phyloP scores from a whole-genome alignment of 257 asterid species.

The Primulina eburnea region DNA sequence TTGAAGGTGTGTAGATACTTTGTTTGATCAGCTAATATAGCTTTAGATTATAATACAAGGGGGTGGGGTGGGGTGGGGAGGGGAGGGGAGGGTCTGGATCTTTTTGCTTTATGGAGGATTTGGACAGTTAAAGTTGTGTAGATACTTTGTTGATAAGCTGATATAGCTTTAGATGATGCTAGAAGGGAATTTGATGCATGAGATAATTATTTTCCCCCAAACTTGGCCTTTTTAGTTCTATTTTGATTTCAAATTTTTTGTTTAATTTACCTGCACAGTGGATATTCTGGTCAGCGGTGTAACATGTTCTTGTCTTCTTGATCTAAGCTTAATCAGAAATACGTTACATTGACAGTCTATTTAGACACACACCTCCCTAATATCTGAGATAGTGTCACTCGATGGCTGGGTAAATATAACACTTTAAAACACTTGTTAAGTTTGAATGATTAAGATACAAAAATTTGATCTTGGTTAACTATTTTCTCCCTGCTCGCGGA shows the following conservation, averaged over 20 bases:
- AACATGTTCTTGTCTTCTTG: background rate
- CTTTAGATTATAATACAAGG: background rate
- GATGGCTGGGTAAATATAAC: background rate
- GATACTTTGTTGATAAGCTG: too few species aligned
- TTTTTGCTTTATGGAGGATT: too few species aligned
- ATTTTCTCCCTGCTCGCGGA: background rate
- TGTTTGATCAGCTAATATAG: slow-evolving; percentile 22
- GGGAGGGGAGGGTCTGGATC: too few species aligned
- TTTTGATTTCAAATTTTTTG: background rate
- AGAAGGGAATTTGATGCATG: background rate
- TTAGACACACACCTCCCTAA: background rate
- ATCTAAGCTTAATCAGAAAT: background rate
- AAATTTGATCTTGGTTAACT: background rate
- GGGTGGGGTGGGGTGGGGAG: too few species aligned
- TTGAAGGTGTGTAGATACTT: slow-evolving; percentile 10
- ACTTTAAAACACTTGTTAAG: background rate
- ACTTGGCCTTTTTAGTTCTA: background rate
- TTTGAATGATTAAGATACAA: background rate
- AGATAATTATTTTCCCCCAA: background rate
- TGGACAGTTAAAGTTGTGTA: too few species aligned
- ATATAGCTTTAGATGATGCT: too few species aligned
- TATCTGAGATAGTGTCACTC: background rate
- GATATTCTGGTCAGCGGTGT: background rate
- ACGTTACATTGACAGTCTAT: background rate
- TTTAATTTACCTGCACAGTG: background rate